Evolutionary conservation across 345 rosid genomes (phyloP).

Genomic region (Acer campestre): DNA sequence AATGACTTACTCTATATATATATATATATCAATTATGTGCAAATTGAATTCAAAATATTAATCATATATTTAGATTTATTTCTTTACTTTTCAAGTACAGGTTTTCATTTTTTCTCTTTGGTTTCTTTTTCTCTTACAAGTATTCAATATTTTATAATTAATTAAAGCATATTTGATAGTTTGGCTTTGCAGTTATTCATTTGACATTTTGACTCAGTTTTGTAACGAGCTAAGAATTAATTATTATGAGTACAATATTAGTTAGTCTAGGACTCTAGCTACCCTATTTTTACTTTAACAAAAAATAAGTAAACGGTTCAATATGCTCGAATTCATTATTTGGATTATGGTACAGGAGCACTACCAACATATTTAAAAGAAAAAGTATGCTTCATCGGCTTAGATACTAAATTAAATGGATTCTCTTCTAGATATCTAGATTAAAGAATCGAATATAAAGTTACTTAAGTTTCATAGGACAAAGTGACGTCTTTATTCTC

Average conservation of each 20-base stretch:
- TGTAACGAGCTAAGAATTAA: background rate
- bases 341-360: background rate
- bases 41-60: no score
- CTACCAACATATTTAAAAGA: background rate
- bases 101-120: no score
- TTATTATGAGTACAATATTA: background rate
- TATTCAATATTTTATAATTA: no score
- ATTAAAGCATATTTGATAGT: no score
- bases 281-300: background rate
- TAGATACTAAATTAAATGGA: background rate
- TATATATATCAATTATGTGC: no score
- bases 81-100: no score
- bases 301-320: background rate
- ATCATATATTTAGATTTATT: no score
- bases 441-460: background rate
- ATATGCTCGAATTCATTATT: background rate
- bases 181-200: no score
- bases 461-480: background rate
- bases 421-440: background rate
- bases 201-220: no score
- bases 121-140: no score
- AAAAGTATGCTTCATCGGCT: background rate
- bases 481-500: background rate
- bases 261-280: background rate
- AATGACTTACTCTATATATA: no score